These are phyloP conservation scores for Discostella pseudostelligera DNA, from an alignment of 108 stramenopile genomes.

Conservation along the genomic window DNA sequence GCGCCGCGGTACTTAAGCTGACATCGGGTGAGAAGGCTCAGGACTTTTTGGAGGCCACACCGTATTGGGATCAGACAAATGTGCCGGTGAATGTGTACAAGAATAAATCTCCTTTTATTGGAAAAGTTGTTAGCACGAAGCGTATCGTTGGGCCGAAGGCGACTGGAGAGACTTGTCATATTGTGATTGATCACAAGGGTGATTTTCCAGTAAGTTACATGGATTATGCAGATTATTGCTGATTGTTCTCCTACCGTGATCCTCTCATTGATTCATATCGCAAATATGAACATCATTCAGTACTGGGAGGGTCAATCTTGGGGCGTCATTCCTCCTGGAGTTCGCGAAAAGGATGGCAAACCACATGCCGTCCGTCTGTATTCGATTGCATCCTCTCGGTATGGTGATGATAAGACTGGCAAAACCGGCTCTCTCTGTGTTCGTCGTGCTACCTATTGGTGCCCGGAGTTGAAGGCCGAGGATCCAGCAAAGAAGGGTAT, in stretches of 20 bases:
- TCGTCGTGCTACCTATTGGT: slow-evolving; percentile 94
- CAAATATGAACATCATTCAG: neutral
- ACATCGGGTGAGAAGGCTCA: slow-evolving; percentile 33
- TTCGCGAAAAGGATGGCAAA: slow-evolving; percentile 93
- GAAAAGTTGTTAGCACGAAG: slow-evolving; percentile 79
- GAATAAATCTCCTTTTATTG: slow-evolving; percentile 73
- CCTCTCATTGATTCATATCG: neutral
- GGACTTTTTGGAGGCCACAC: slow-evolving; percentile 82
- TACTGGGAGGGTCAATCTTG: slow-evolving; percentile 89
- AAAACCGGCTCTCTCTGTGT: slow-evolving; percentile 95
- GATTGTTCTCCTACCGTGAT: neutral
- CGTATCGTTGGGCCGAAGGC: slow-evolving; percentile 84
- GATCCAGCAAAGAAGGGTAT: slow-evolving; percentile 99
- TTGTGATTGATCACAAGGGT: slow-evolving; percentile 80
- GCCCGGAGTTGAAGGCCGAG: slow-evolving; percentile 92
- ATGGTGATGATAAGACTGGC: slow-evolving; percentile 97
- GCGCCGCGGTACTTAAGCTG: slow-evolving; percentile 54
- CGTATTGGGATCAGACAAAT: slow-evolving; percentile 72
- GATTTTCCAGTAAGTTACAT: slow-evolving; percentile 54
- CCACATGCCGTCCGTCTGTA: slow-evolving; percentile 96
- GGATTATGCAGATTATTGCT: neutral
- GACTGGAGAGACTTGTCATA: slow-evolving; percentile 77
- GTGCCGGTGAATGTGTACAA: slow-evolving; percentile 83
- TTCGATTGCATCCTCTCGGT: slow-evolving; percentile 97
- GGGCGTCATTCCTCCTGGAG: slow-evolving; percentile 94